Evolutionary conservation across 1,284 basidiomycete genomes (phyloP).

Genomic region (Naganishia albida): DNA sequence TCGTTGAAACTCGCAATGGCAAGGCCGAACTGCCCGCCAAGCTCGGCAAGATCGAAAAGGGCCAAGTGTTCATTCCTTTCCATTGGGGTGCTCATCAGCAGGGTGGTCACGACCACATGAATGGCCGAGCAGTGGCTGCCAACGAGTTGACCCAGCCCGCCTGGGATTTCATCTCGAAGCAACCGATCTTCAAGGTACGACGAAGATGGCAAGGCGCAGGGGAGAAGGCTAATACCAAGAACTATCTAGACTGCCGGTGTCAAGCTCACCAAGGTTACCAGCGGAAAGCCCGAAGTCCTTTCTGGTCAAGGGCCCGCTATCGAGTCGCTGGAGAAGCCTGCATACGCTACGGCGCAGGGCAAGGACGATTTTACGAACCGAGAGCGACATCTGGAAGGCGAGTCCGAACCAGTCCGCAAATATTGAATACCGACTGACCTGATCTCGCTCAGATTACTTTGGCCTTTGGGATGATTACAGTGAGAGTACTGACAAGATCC

Average conservation of each 20-base stretch:
- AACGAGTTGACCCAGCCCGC: slow-evolving; percentile 30
- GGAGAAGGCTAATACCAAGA: no score
- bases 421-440: neutral
- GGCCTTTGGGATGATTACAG: slow-evolving; percentile 29
- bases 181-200: slow-evolving; percentile 29
- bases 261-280: slow-evolving; percentile 31
- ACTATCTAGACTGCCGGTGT: slow-evolving; percentile 24
- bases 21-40: slow-evolving; percentile 30
- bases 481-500: slow-evolving; percentile 16
- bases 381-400: slow-evolving; percentile 27
- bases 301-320: slow-evolving; percentile 25
- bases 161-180: slow-evolving; percentile 31
- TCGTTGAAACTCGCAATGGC: slow-evolving; percentile 27
- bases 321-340: slow-evolving; percentile 24
- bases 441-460: slow-evolving; percentile 12
- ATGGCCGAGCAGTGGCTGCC: slow-evolving; percentile 29
- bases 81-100: slow-evolving; percentile 27
- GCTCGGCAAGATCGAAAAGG: slow-evolving; percentile 33
- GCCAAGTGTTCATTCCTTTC: slow-evolving; percentile 33
- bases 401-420: neutral
- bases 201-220: no score
- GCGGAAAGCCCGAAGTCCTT: slow-evolving; percentile 26
- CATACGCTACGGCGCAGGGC: slow-evolving; percentile 20
- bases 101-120: slow-evolving; percentile 27
- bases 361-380: slow-evolving; percentile 18